These are phyloP conservation scores for Austropuccinia psidii DNA, from an alignment of 1,284 basidiomycete species.

Conservation along the genomic window DNA sequence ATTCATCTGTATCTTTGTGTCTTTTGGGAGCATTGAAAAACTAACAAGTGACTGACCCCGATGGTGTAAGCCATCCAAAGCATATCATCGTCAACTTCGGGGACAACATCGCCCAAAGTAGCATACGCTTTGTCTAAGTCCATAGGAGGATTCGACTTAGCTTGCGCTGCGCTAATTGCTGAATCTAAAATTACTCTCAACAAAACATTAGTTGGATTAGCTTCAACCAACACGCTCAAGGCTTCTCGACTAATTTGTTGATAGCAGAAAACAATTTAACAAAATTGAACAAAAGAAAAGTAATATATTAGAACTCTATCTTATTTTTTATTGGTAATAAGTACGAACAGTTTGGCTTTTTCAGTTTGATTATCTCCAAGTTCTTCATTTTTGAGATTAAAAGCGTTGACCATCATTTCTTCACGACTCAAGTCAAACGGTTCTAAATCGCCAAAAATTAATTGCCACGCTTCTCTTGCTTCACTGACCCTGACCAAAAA, in stretches of 20 bases:
- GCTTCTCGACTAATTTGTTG: conserved; percentile 28
- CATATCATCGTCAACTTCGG: conserved; percentile 31
- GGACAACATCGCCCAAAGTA: conserved; percentile 20
- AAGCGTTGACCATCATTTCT: conserved; percentile 9
- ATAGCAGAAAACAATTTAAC: no score
- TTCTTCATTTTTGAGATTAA: not conserved
- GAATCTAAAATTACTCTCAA: conserved; percentile 13
- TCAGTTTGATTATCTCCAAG: not conserved
- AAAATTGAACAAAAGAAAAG: no score
- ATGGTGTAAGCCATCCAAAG: conserved; percentile 29
- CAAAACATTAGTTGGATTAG: conserved; percentile 24
- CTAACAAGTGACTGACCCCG: not conserved
- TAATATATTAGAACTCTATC: no score
- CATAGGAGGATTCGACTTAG: conserved; percentile 11
- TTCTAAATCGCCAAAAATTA: not conserved
- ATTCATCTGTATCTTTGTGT: not conserved
- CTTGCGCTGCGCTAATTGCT: not conserved
- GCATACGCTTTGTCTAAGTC: conserved; percentile 28
- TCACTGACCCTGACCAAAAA: not conserved
- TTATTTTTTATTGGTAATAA: no score
- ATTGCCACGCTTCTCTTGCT: conserved; percentile 12
- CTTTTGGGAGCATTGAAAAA: not conserved
- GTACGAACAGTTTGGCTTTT: conserved; percentile 12
- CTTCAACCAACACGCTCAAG: not conserved
- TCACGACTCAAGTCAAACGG: conserved; percentile 16